These are phyloP conservation scores for Colletotrichum camelliae DNA, from an alignment of 2,329 filamentous ascomycete genomes.

Conservation along the genomic window DNA sequence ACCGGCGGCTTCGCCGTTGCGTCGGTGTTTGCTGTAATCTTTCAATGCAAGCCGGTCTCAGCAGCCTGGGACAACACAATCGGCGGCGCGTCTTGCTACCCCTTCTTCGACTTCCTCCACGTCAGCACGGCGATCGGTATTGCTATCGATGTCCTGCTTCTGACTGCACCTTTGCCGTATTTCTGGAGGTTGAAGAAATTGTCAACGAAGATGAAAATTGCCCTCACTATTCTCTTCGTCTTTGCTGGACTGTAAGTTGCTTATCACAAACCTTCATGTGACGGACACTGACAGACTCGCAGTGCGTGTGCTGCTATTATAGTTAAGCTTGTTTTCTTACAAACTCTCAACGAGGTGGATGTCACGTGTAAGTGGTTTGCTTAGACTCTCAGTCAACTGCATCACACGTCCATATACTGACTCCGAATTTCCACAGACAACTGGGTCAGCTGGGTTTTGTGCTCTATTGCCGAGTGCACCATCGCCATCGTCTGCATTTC, in stretches of 20 bases:
- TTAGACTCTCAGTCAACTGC: not conserved
- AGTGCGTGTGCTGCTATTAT: constrained; percentile 32
- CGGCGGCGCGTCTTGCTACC: constrained; percentile 26
- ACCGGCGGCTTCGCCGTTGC: not conserved
- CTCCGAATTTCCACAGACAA: constrained; percentile 23
- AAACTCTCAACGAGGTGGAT: constrained; percentile 27
- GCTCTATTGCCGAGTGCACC: constrained; percentile 35
- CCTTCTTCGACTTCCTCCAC: constrained; percentile 30
- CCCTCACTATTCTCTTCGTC: constrained; percentile 32
- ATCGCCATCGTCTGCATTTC: constrained; percentile 39
- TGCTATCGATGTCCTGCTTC: constrained; percentile 32
- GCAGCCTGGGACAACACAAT: constrained; percentile 32
- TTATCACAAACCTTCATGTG: not conserved
- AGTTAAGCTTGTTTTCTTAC: constrained; percentile 29
- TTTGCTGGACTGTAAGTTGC: constrained; percentile 32
- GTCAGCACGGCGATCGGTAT: constrained; percentile 33
- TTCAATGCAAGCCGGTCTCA: constrained; percentile 7
- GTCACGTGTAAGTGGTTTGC: constrained; percentile 30
- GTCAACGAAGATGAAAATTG: constrained; percentile 28
- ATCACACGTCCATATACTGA: not conserved
- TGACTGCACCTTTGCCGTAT: constrained; percentile 31
- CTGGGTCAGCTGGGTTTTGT: constrained; percentile 32
- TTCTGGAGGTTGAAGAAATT: constrained; percentile 31
- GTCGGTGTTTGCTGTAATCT: constrained; percentile 1
- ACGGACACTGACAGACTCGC: not conserved